These are phyloP conservation scores for Trametes cingulata DNA, from an alignment of 768 basidiomycete species.

Conservation along the genomic window DNA sequence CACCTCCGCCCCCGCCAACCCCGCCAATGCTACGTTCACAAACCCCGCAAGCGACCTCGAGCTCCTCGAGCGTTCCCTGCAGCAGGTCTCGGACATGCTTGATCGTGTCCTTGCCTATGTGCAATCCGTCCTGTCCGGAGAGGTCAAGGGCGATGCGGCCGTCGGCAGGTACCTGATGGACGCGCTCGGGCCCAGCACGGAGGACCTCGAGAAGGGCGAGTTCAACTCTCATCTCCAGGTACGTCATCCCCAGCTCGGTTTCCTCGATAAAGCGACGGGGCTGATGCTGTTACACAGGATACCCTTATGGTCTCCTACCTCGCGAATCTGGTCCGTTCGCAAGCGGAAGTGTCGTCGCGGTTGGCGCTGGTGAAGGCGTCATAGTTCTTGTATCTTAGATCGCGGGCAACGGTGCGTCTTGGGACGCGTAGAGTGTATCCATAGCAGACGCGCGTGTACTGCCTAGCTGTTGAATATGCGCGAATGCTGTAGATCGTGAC, in stretches of 20 bases:
- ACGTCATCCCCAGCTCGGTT: constrained; percentile 9
- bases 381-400: constrained; percentile 31
- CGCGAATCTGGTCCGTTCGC: constrained; percentile 88
- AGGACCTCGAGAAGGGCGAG: constrained; percentile 67
- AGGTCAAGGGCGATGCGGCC: constrained; percentile 75
- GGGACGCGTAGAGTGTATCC: constrained; percentile 11
- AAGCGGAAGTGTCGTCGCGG: constrained; percentile 89
- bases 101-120: constrained; percentile 87
- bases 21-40: constrained; percentile 38
- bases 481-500: constrained; percentile 95
- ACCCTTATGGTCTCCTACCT: constrained; percentile 94
- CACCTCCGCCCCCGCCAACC: constrained; percentile 42
- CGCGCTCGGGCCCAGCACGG: constrained; percentile 70
- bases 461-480: constrained; percentile 89
- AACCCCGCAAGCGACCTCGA: constrained; percentile 72
- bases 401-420: constrained; percentile 1
- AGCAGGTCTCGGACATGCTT: constrained; percentile 72
- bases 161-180: constrained; percentile 92
- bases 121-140: constrained; percentile 74
- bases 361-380: constrained; percentile 68
- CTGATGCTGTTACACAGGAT: constrained; percentile 53
- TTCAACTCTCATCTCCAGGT: constrained; percentile 82
- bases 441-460: constrained; percentile 22
- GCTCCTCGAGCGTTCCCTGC: constrained; percentile 72
- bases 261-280: neutral